Percentiles rank a stretch among this genome's conserved stretches.
These are phyloP conservation scores for Ogataea pignaliae DNA, from an alignment of 805 yeast genomes.

Conservation along the genomic window DNA sequence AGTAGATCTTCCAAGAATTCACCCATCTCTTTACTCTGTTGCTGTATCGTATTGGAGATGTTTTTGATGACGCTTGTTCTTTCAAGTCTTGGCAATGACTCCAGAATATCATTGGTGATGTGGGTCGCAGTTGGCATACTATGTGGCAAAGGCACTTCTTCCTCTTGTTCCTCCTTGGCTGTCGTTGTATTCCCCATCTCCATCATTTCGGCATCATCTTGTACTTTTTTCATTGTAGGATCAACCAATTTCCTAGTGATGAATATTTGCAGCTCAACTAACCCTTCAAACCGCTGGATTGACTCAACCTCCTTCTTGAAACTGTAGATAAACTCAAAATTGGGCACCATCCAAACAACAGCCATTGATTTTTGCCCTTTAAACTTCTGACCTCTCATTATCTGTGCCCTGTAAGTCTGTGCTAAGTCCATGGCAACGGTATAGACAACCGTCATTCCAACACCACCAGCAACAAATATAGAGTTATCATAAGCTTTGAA, in stretches of 20 bases:
- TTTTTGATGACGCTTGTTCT: no score
- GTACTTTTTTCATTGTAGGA: conserved; percentile 9
- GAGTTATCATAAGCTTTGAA: conserved; percentile 44
- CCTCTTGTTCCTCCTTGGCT: background rate
- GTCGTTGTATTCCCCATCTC: no score
- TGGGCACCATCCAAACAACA: conserved; percentile 28
- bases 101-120: no score
- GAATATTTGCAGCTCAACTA: conserved; percentile 26
- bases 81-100: no score
- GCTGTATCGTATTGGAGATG: background rate
- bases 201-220: no score
- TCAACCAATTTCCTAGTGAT: conserved; percentile 24
- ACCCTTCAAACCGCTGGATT: conserved; percentile 19
- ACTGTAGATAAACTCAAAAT: conserved; percentile 27
- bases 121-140: no score
- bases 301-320: conserved; percentile 27
- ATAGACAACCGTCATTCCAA: conserved; percentile 56
- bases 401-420: conserved; percentile 27
- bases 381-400: conserved; percentile 19
- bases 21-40: conserved; percentile 10
- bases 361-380: conserved; percentile 19
- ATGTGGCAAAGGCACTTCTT: background rate
- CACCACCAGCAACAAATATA: conserved; percentile 58
- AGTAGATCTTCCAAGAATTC: conserved; percentile 16
- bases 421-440: conserved; percentile 41